A percentile compares a stretch with the other conserved stretches of the same genome.
Evolutionary conservation across 2,329 filamentous ascomycete genomes (phyloP).

Genomic region (Clonostachys rosea): DNA sequence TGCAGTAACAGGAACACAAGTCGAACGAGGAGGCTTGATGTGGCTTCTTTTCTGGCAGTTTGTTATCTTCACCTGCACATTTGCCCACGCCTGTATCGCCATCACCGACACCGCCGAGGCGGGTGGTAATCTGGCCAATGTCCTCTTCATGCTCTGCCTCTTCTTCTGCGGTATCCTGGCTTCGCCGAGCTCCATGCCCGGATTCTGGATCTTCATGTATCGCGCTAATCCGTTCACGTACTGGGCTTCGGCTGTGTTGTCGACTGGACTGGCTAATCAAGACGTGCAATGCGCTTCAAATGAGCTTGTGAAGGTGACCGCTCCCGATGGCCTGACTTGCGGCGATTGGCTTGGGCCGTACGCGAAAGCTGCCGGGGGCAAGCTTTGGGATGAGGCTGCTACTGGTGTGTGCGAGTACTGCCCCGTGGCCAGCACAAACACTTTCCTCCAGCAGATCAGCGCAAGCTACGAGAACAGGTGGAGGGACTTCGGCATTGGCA

Average conservation of each 20-base stretch:
- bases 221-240: slow-evolving; percentile 51
- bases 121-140: slow-evolving; percentile 62
- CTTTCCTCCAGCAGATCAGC: slow-evolving; percentile 29
- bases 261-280: slow-evolving; percentile 18
- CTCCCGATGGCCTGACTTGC: slow-evolving; percentile 49
- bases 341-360: slow-evolving; percentile 45
- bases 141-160: slow-evolving; percentile 60
- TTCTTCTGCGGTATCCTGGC: slow-evolving; percentile 65
- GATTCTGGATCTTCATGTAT: slow-evolving; percentile 74
- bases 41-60: slow-evolving; percentile 63
- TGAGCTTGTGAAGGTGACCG: slow-evolving; percentile 60
- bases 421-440: slow-evolving; percentile 29
- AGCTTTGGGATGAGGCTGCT: slow-evolving; percentile 47
- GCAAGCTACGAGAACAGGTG: slow-evolving; percentile 46
- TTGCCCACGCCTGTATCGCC: slow-evolving; percentile 60
- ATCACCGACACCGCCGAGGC: slow-evolving; percentile 61
- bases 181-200: slow-evolving; percentile 49
- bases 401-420: slow-evolving; percentile 42
- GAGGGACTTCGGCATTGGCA: slow-evolving; percentile 54
- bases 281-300: slow-evolving; percentile 49
- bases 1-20: slow-evolving; percentile 46
- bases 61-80: slow-evolving; percentile 64
- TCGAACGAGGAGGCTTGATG: slow-evolving; percentile 54
- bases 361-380: slow-evolving; percentile 38
- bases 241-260: slow-evolving; percentile 16